Evolutionary conservation across 768 basidiomycete species (phyloP), one percentile per base, ranked within the genome.

Genomic region (Lentinula aciculospora): DNA sequence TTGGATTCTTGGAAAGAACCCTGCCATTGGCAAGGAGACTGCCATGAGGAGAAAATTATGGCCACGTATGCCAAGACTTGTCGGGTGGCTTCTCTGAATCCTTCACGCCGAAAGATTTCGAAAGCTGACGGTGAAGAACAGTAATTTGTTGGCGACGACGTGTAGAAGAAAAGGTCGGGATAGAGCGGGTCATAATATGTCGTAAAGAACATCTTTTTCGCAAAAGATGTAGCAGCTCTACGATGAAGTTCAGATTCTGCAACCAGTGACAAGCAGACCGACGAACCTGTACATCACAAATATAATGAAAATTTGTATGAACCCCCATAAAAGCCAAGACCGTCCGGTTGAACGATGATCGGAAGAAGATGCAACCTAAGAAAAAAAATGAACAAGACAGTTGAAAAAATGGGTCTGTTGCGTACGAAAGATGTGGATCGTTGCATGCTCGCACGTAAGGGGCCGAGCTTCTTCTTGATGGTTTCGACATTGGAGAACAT

Each of bases 151-250:
- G 76, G 76, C 62, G 74, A 76, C 57, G 70, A 74, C 57, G 68
- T 67, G 71, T 75, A 80, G 44, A 85, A 69, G 66, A 88, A 80
- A 54, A 89, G 76, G 64, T 89, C 85, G 15, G 86, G 84, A 66
- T 88, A 81, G 71, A 88, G 83, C 57, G 89, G 85, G 66, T 92
- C 88, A 64, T 86, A 89, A 63, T 89, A 91, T 58, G 81, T 85
- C 60, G 84, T 86, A 63, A 89, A 74, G 69, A 88, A 91, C 29
- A 83, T 72, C 23, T 80, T 74, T 64, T 68, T 76, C 45, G 86
- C 81, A 48, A 74, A 76, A 29, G 68, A 67, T 47, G 71, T 63
- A 59, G 78, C 76, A 63, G 82, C 61, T 62, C 88, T 83, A 60
- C 3, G 62, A 15, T 21, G n/a, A 10, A 37, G 4, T 12, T 40